A percentile compares a stretch with the other conserved stretches of the same genome.
Conservation (phyloP, 805 yeast genomes). For the Cyberlindnera maritima region DNA sequence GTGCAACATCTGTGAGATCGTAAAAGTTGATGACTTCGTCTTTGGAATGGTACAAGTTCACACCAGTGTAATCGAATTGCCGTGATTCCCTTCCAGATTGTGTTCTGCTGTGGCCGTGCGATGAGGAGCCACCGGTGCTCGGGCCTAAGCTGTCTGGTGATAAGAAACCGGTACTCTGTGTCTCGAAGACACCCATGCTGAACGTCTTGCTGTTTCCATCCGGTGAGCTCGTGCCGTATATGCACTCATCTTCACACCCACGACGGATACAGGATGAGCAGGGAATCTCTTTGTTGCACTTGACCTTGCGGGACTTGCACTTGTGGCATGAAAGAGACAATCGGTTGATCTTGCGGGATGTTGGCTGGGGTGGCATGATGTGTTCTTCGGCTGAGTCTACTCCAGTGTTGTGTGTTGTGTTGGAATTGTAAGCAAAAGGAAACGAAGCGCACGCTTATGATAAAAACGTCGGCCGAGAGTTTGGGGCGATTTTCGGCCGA, state of each 20-base stretch:
- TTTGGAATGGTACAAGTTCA: slow-evolving; percentile 1
- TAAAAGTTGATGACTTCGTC: slow-evolving; percentile 9
- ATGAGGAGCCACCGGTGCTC: neutral
- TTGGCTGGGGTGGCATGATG: neutral
- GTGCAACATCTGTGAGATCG: neutral
- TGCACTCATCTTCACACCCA: slow-evolving; percentile 2
- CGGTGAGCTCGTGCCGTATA: too few species aligned
- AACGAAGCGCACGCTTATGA: too few species aligned
- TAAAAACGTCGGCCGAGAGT: too few species aligned
- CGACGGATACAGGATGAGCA: slow-evolving; percentile 9
- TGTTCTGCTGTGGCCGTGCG: too few species aligned
- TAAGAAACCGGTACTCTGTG: neutral
- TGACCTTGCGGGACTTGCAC: slow-evolving; percentile 8
- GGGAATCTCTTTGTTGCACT: slow-evolving; percentile 7
- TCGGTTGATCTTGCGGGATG: neutral
- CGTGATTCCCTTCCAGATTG: too few species aligned
- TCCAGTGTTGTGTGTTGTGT: too few species aligned
- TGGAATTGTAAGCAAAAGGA: too few species aligned
- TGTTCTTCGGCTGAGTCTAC: too few species aligned
- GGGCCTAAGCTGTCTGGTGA: neutral
- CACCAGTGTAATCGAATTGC: slow-evolving; percentile 9
- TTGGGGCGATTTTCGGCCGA: slow-evolving; percentile 2
- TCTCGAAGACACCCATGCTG: slow-evolving; percentile 1
- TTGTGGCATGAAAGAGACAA: slow-evolving; percentile 4
- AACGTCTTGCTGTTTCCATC: too few species aligned